Evolutionary conservation across 495 filamentous ascomycete genomes (phyloP), one percentile per base, ranked within the genome.

Genomic region (Tuber brumale): DNA sequence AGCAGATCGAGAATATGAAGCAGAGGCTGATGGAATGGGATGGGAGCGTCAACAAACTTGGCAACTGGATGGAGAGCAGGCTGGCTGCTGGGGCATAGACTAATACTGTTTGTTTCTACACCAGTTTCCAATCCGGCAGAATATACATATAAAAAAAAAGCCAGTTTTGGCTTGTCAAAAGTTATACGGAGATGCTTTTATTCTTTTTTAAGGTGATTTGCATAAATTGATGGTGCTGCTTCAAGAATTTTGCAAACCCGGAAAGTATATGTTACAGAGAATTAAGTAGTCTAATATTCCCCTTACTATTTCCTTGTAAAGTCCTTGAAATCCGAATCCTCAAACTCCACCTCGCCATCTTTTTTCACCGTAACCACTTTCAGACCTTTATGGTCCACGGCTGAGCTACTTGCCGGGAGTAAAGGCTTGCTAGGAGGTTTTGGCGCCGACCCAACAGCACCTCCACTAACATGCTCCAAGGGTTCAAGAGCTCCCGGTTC

Each of bases 1-100:
- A 89, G 83, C 96, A 98, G 88, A 96, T 99, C 80, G 94, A 94
- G 82, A 93, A 90, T 78, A 98, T 99, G 95, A 90, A 92, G 80
- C 87, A 88, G 81, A 85, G 94, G 73, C 85, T 99, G 83, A 89
- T 91, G 85, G 94, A 98, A 76, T 99, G 95, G 95, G 94, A 97
- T 86, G 89, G 89, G 35, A 97, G 93, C 82, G 96, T 99, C 72
- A 96, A 97, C 83, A 91, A 93, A 85, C 76, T 82, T 80, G 77
- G 77, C 21, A 71, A 81, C n/a, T 82, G 77, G 74, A 82, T 82
- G 81, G 80, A 82, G 75, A 76, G 78, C 45, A 82, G 76, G 77
- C 73, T 82, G 41, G 69, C 71, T 45, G 80, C 78, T 12, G 57
- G 57, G 31, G 57, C 27, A 66, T 66, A 66, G 57, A 66, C 31